phyloP scores from a whole-genome alignment of 768 basidiomycete genomes.

The Russula sp. region DNA sequence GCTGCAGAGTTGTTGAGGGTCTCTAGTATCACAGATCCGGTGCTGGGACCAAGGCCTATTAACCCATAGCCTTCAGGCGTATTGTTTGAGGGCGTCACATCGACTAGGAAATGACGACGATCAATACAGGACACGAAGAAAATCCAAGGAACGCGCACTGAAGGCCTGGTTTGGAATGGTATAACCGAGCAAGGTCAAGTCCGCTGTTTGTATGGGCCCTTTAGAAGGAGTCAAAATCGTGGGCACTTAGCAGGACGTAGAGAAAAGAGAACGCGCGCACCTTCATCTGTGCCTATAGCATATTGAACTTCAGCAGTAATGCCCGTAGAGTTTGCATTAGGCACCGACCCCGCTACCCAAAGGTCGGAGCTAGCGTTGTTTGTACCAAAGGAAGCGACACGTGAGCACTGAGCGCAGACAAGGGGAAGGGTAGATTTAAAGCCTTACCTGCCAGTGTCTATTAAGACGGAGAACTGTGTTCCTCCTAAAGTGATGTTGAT shows the following conservation, averaged over 20 bases:
- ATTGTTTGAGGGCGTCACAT: conserved; percentile 36
- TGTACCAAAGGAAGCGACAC: neutral
- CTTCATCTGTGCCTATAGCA: conserved; percentile 48
- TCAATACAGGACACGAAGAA: neutral
- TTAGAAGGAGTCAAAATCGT: neutral
- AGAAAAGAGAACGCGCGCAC: neutral
- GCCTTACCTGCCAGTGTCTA: conserved; percentile 48
- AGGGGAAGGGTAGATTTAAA: neutral
- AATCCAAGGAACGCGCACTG: conserved; percentile 38
- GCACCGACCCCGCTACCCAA: conserved; percentile 52
- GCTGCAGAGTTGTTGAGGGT: conserved; percentile 39
- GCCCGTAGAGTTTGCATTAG: conserved; percentile 41
- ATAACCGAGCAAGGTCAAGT: conserved; percentile 46
- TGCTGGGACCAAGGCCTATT: conserved; percentile 59
- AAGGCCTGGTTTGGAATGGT: conserved; percentile 46
- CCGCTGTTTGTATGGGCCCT: conserved; percentile 47
- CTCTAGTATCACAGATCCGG: conserved; percentile 46
- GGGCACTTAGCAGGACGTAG: neutral
- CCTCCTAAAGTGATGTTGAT: conserved; percentile 42
- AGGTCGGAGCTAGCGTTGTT: conserved; percentile 52
- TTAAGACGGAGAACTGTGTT: conserved; percentile 35
- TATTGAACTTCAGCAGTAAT: conserved; percentile 46
- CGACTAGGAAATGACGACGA: conserved; percentile 37
- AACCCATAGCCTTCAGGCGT: conserved; percentile 41
- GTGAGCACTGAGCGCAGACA: neutral